Evolutionary conservation across 164 flowering plant genomes (phyloP).

Genomic region (Hamamelis virginiana): DNA sequence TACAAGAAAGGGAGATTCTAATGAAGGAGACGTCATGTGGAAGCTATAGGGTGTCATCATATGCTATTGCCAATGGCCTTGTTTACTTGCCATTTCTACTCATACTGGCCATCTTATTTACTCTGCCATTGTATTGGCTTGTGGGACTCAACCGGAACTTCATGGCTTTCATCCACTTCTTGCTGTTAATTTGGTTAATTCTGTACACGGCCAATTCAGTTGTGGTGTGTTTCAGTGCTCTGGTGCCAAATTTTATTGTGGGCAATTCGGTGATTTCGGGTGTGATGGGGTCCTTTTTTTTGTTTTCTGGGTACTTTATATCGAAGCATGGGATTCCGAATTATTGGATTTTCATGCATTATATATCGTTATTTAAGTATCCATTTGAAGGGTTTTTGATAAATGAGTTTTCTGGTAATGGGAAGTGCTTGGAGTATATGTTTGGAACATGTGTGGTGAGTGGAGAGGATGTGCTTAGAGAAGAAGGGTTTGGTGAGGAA

Average conservation of each 20-base stretch:
- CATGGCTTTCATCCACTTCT: constrained; percentile 57
- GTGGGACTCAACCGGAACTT: constrained; percentile 69
- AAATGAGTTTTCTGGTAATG: constrained; percentile 73
- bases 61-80: constrained; percentile 78
- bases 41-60: constrained; percentile 87
- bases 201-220: constrained; percentile 91
- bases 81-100: constrained; percentile 87
- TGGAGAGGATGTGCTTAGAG: constrained; percentile 76
- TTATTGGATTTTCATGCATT: constrained; percentile 93
- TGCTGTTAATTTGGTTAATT: constrained; percentile 75
- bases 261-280: constrained; percentile 88
- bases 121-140: constrained; percentile 80
- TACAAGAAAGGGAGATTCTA: constrained; percentile 88
- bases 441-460: constrained; percentile 64
- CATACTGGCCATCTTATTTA: constrained; percentile 64
- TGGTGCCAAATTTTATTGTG: constrained; percentile 90
- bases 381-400: constrained; percentile 94
- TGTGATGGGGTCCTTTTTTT: constrained; percentile 89
- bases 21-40: constrained; percentile 91
- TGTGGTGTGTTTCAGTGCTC: constrained; percentile 90
- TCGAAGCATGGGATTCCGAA: constrained; percentile 70
- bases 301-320: constrained; percentile 95
- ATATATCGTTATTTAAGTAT: constrained; percentile 84
- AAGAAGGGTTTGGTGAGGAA: constrained; percentile 69
- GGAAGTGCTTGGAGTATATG: constrained; percentile 70